These are phyloP conservation scores for Lignosus rhinocerotis DNA, from an alignment of 1,284 basidiomycete genomes.

Conservation along the genomic window DNA sequence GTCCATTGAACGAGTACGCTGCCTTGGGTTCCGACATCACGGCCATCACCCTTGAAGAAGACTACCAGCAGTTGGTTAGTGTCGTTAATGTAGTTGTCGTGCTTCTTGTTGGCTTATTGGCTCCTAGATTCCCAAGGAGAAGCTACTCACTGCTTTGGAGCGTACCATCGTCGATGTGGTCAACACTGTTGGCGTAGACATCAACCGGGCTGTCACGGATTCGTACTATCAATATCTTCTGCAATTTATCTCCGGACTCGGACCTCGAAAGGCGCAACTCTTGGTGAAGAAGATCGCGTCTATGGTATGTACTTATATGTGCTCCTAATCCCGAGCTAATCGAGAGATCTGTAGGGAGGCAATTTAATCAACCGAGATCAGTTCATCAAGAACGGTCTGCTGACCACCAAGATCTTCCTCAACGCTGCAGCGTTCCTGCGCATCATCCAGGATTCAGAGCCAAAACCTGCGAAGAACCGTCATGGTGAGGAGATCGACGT, in stretches of 20 bases:
- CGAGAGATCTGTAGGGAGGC: constrained; percentile 59
- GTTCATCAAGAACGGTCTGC: constrained; percentile 77
- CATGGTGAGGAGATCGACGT: constrained; percentile 66
- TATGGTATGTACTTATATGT: constrained; percentile 48
- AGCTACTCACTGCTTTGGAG: constrained; percentile 82
- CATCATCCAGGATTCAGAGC: constrained; percentile 67
- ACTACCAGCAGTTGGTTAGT: constrained; percentile 85
- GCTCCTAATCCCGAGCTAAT: background rate
- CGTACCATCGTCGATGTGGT: constrained; percentile 87
- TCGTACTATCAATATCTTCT: constrained; percentile 87
- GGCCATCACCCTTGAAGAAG: constrained; percentile 80
- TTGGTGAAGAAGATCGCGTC: constrained; percentile 81
- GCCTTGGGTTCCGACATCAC: constrained; percentile 83
- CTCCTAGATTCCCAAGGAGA: constrained; percentile 79
- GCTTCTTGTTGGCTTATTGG: constrained; percentile 11
- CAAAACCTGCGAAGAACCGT: constrained; percentile 63
- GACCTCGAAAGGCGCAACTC: constrained; percentile 91
- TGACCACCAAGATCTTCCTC: constrained; percentile 87
- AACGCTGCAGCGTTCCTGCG: constrained; percentile 91
- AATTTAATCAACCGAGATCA: constrained; percentile 83
- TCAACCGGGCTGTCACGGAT: constrained; percentile 90
- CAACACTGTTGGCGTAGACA: constrained; percentile 93
- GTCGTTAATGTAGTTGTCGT: background rate
- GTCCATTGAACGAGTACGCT: constrained; percentile 91
- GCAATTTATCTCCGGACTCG: constrained; percentile 91